Conservation (phyloP, 2,329 filamentous ascomycete species). For the Aspergillus sp. region DNA sequence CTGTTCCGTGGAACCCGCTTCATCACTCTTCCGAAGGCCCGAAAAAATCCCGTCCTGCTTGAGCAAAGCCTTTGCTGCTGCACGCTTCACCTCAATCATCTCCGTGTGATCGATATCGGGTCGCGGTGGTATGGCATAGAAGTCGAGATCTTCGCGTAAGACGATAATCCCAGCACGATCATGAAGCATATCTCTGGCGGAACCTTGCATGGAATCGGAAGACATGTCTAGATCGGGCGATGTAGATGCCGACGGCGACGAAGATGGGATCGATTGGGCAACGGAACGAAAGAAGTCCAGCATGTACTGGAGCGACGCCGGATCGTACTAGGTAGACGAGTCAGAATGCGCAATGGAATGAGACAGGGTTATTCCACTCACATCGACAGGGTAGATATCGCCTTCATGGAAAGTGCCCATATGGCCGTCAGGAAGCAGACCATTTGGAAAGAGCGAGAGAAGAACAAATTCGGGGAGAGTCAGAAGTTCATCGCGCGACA, state of each 20-base stretch:
- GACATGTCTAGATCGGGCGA: constrained; percentile 59
- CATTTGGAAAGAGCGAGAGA: constrained; percentile 95
- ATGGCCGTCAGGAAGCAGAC: constrained; percentile 94
- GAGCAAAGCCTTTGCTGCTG: constrained; percentile 80
- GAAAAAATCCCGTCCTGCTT: constrained; percentile 95
- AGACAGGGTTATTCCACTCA: constrained; percentile 49
- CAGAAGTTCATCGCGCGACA: constrained; percentile 90
- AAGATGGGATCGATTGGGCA: constrained; percentile 81
- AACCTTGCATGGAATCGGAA: constrained; percentile 71
- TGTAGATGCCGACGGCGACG: constrained; percentile 63
- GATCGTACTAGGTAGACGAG: constrained; percentile 74
- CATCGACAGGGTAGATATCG: constrained; percentile 95
- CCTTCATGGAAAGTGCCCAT: constrained; percentile 90
- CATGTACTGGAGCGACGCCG: constrained; percentile 96
- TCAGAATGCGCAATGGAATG: not conserved
- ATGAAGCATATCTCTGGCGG: constrained; percentile 74
- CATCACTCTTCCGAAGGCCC: constrained; percentile 88
- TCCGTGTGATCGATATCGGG: constrained; percentile 79
- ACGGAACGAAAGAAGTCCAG: constrained; percentile 96
- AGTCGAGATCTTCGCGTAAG: constrained; percentile 90
- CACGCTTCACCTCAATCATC: constrained; percentile 95
- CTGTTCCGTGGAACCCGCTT: constrained; percentile 93
- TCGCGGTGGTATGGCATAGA: constrained; percentile 89
- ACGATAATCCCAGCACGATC: constrained; percentile 95
- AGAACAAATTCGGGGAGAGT: constrained; percentile 97